These are phyloP conservation scores for Lactarius hengduanensis DNA, from an alignment of 768 basidiomycete species.

Conservation along the genomic window DNA sequence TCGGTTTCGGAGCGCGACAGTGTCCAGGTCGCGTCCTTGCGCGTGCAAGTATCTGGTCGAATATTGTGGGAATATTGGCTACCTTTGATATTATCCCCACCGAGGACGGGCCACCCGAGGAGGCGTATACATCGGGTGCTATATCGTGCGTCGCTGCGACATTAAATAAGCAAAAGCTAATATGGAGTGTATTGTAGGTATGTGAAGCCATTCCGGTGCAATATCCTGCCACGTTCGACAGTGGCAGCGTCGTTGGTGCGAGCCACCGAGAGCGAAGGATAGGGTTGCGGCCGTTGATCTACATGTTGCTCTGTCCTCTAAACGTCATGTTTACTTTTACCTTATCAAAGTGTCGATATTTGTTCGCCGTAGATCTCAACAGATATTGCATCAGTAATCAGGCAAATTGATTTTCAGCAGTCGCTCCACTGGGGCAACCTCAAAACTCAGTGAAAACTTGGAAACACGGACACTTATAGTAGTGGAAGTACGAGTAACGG, in stretches of 20 bases:
- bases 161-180: background rate
- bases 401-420: too few species aligned
- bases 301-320: background rate
- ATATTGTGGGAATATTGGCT: background rate
- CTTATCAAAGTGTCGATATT: background rate
- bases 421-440: too few species aligned
- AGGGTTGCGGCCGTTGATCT: background rate
- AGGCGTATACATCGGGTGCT: background rate
- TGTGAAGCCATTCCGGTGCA: conserved; percentile 1
- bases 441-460: too few species aligned
- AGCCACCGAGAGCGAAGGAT: background rate
- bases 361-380: background rate
- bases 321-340: background rate
- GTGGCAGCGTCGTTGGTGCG: background rate
- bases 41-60: background rate
- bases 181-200: background rate
- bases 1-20: background rate
- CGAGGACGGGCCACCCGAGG: background rate
- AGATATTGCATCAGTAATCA: too few species aligned
- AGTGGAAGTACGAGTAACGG: too few species aligned
- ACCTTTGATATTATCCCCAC: background rate
- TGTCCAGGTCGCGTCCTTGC: background rate
- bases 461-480: too few species aligned
- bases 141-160: background rate
- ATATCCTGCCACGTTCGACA: background rate